Evolutionary conservation across 2,329 filamentous ascomycete genomes (phyloP).

Genomic region (Ophiostoma australiae): DNA sequence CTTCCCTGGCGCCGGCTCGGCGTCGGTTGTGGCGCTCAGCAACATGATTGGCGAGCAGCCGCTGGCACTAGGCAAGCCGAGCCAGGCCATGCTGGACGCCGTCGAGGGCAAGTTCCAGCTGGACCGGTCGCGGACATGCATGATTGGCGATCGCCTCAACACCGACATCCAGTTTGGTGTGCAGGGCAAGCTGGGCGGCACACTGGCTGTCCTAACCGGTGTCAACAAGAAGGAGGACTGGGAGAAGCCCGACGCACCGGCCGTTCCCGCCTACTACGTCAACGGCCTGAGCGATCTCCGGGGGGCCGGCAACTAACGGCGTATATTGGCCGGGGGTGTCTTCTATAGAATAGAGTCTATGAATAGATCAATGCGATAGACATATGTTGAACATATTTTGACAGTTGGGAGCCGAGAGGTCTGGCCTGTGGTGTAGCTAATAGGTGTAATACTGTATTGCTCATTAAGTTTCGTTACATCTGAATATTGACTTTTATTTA

Average conservation of each 20-base stretch:
- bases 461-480: too few relatives aligned
- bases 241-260: constrained; percentile 60
- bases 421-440: too few relatives aligned
- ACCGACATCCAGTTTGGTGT: constrained; percentile 96
- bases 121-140: constrained; percentile 78
- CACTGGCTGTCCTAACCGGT: constrained; percentile 83
- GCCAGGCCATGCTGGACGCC: constrained; percentile 98
- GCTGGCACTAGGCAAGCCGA: constrained; percentile 82
- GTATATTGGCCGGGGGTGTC: neutral
- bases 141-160: constrained; percentile 90
- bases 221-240: constrained; percentile 83
- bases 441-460: too few relatives aligned
- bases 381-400: neutral
- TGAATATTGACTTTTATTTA: too few relatives aligned
- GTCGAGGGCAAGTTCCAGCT: constrained; percentile 94
- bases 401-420: too few relatives aligned
- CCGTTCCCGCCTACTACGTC: constrained; percentile 76
- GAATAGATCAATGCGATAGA: neutral
- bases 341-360: neutral
- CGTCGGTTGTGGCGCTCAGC: constrained; percentile 65
- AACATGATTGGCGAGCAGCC: constrained; percentile 68
- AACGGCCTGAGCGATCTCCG: constrained; percentile 75
- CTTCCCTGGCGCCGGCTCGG: constrained; percentile 87
- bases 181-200: constrained; percentile 84
- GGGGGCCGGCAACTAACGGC: constrained; percentile 14